Evolutionary conservation across 805 yeast genomes (phyloP).

Genomic region (Wickerhamiella australiensis): DNA sequence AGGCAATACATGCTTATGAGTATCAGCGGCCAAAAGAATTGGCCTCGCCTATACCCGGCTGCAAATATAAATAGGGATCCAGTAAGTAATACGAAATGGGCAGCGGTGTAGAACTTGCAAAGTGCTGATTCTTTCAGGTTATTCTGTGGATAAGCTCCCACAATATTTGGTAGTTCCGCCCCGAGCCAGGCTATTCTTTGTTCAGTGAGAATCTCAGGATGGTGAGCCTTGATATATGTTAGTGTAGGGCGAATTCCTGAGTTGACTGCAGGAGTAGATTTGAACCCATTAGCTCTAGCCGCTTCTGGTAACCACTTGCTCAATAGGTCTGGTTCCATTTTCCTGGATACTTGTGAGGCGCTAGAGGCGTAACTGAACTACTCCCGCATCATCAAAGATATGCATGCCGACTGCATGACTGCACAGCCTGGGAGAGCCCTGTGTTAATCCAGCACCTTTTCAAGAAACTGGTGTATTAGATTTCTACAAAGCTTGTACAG

Average conservation of each 20-base stretch:
- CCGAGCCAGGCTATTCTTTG: background rate
- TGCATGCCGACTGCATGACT: background rate
- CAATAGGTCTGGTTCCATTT: background rate
- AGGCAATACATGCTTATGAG: conserved; percentile 43
- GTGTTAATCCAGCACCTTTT: too few species aligned
- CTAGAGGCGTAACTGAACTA: background rate
- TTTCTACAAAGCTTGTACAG: too few species aligned
- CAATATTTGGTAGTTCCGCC: conserved; percentile 29
- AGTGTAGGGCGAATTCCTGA: background rate
- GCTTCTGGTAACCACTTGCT: background rate
- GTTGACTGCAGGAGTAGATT: background rate
- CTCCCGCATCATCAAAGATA: background rate
- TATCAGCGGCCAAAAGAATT: conserved; percentile 44
- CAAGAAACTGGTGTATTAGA: too few species aligned
- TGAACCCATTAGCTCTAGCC: background rate
- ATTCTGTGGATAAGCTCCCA: conserved; percentile 42
- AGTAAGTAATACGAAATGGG: conserved; percentile 28
- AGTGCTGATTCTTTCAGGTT: conserved; percentile 29
- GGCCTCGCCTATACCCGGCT: conserved; percentile 43
- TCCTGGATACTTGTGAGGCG: background rate
- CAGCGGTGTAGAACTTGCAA: background rate
- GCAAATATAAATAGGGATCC: conserved; percentile 38
- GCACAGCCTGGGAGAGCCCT: too few species aligned
- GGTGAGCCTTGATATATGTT: background rate
- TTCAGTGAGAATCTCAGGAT: background rate